phyloP scores from a whole-genome alignment of 805 yeast species.

The Torulaspora quercuum region DNA sequence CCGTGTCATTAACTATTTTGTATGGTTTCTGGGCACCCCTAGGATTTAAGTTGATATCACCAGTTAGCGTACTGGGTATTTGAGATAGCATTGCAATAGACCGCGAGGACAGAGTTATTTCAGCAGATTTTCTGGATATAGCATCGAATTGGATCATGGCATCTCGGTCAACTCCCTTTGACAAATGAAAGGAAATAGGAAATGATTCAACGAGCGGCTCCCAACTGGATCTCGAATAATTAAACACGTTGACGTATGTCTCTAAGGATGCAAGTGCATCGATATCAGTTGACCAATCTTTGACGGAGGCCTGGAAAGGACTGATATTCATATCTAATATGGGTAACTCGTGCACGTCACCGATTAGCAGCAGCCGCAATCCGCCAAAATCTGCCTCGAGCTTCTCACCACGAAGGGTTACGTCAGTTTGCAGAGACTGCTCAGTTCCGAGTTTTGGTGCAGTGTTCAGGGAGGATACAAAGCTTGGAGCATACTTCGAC shows the following conservation, averaged over 20 bases:
- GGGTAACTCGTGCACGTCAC: slow-evolving; percentile 89
- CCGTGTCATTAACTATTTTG: slow-evolving; percentile 77
- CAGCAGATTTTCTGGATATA: slow-evolving; percentile 71
- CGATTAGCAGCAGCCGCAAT: slow-evolving; percentile 73
- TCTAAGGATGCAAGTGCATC: slow-evolving; percentile 65
- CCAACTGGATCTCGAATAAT: slow-evolving; percentile 89
- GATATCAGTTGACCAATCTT: slow-evolving; percentile 84
- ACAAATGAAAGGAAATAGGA: slow-evolving; percentile 70
- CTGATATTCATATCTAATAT: slow-evolving; percentile 70
- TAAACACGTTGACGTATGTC: slow-evolving; percentile 70
- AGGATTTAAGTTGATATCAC: slow-evolving; percentile 52
- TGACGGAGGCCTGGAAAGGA: slow-evolving; percentile 64
- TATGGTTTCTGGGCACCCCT: slow-evolving; percentile 84
- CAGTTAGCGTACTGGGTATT: slow-evolving; percentile 54
- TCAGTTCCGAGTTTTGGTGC: slow-evolving; percentile 37
- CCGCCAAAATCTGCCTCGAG: slow-evolving; percentile 68
- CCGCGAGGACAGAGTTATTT: slow-evolving; percentile 75
- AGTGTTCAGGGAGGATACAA: slow-evolving; percentile 39
- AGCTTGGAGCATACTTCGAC: slow-evolving; percentile 66
- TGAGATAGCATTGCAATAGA: slow-evolving; percentile 75
- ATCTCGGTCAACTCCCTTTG: slow-evolving; percentile 46
- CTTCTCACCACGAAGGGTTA: slow-evolving; percentile 64
- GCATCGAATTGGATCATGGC: slow-evolving; percentile 59
- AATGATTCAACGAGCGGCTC: slow-evolving; percentile 91
- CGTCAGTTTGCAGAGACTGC: slow-evolving; percentile 32